phyloP scores from a whole-genome alignment of 768 basidiomycete species.

The Dioszegia crocea region DNA sequence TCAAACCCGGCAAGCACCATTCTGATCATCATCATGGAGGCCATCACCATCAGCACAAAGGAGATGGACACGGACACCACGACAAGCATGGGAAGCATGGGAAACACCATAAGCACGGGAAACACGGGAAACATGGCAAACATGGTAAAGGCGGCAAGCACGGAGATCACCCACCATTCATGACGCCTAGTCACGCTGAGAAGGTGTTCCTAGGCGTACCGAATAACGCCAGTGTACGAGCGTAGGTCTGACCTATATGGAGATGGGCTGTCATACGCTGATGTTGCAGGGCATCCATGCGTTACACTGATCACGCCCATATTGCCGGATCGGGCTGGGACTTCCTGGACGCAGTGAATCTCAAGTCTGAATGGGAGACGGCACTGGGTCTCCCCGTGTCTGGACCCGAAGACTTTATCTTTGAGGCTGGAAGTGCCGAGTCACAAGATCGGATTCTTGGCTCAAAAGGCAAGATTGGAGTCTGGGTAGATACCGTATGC shows the following conservation, averaged over 20 bases:
- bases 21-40: background rate
- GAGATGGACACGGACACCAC: slow-evolving; percentile 3
- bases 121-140: slow-evolving; percentile 11
- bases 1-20: background rate
- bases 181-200: slow-evolving; percentile 40
- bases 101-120: slow-evolving; percentile 10
- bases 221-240: slow-evolving; percentile 40
- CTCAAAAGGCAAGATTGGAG: slow-evolving; percentile 33
- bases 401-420: slow-evolving; percentile 38
- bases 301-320: slow-evolving; percentile 43
- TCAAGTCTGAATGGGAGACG: slow-evolving; percentile 46
- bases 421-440: slow-evolving; percentile 39
- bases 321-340: slow-evolving; percentile 47
- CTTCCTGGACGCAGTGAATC: slow-evolving; percentile 37
- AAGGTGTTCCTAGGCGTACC: slow-evolving; percentile 44
- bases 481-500: slow-evolving; percentile 49
- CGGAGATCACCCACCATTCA: slow-evolving; percentile 4
- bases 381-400: slow-evolving; percentile 38
- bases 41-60: background rate
- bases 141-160: slow-evolving; percentile 14
- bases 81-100: slow-evolving; percentile 12
- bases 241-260: slow-evolving; percentile 29
- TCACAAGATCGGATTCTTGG: slow-evolving; percentile 28
- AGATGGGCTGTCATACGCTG: too few relatives aligned
- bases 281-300: slow-evolving; percentile 27